Evolutionary conservation across 306 rosid species (phyloP), one percentile per base, ranked within the genome.

Genomic region (Lathyrus tuberosus): DNA sequence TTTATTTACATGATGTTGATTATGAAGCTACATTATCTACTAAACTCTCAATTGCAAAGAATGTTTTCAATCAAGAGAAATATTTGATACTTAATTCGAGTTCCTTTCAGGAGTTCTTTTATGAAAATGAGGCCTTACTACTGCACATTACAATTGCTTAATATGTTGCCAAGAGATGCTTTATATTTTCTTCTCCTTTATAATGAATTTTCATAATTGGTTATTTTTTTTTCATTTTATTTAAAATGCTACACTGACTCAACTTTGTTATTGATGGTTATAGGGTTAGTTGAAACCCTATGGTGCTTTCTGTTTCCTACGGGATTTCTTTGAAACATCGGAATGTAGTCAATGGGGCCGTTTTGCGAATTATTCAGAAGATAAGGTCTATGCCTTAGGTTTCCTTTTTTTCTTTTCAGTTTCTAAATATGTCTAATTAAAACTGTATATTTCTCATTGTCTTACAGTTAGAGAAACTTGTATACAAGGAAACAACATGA

Each of bases 201-300:
- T 30, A 47, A 42, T 76, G 71, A 54, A 42, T 62, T 66, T 73
- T 17, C 51, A 31, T 60, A 13, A 17, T 13, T 48, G 61, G n/a
- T n/a, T n/a, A n/a, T 58, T 52, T 17, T 62, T 59, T 16, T 67
- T 73, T 54, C 6, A 38, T 62, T 54, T 30, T 54, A 59, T 71
- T 57, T 43, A 64, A 47, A 65, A 64, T 60, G 28, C 38, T 68
- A 53, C 22, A 43, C 69, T 60, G 41, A 75, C 80, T 66, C 22
- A 3, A 43, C 60, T 75, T 17, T 84, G 51, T 82, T 83, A 26
- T 74, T 67, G 33, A 73, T 81, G 79, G 30, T 67, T 67, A 69
- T 66, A 93, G 98, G 98, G 85, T 79, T 93, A 97, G 98, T 75
- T 93, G 83, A 90, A 86, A 73, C 98, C 98, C 59, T 93, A 88